A percentile compares a stretch with the other conserved stretches of the same genome.
Evolutionary conservation across 2,329 filamentous ascomycete species (phyloP).

Genomic region (Aspergillus novofumigatus): DNA sequence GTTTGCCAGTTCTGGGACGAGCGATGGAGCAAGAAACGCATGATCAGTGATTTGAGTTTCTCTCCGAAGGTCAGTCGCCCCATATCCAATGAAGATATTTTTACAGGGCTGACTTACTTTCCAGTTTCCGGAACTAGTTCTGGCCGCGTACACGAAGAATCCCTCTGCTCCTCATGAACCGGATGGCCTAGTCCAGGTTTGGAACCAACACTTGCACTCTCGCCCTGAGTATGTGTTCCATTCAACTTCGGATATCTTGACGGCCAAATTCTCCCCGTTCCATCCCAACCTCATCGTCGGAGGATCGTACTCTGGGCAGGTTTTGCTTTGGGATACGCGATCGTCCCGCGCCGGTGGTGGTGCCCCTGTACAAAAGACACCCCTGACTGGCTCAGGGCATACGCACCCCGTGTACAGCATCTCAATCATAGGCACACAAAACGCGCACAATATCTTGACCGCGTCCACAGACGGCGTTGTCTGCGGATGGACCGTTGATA

Average conservation of each 20-base stretch:
- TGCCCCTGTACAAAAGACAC: slow-evolving; percentile 87
- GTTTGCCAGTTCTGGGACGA: slow-evolving; percentile 91
- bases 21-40: slow-evolving; percentile 93
- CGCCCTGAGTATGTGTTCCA: slow-evolving; percentile 96
- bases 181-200: slow-evolving; percentile 89
- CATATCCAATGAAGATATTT: not conserved
- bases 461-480: slow-evolving; percentile 95
- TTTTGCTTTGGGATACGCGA: slow-evolving; percentile 94
- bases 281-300: slow-evolving; percentile 95
- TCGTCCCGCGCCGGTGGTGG: slow-evolving; percentile 66
- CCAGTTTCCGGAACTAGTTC: slow-evolving; percentile 79
- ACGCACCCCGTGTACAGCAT: slow-evolving; percentile 95
- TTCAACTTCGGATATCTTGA: slow-evolving; percentile 89
- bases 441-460: slow-evolving; percentile 97
- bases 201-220: slow-evolving; percentile 93
- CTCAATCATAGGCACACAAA: slow-evolving; percentile 94
- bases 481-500: slow-evolving; percentile 96
- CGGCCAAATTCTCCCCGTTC: slow-evolving; percentile 97
- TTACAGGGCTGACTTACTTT: not conserved
- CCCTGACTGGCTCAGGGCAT: slow-evolving; percentile 88
- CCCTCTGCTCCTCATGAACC: slow-evolving; percentile 90
- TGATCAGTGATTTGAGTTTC: slow-evolving; percentile 94
- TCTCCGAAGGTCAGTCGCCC: slow-evolving; percentile 67
- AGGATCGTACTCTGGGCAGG: slow-evolving; percentile 93
- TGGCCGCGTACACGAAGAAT: slow-evolving; percentile 96